Evolutionary conservation across 2,329 filamentous ascomycete genomes (phyloP).

Genomic region (Curvularia lunata): DNA sequence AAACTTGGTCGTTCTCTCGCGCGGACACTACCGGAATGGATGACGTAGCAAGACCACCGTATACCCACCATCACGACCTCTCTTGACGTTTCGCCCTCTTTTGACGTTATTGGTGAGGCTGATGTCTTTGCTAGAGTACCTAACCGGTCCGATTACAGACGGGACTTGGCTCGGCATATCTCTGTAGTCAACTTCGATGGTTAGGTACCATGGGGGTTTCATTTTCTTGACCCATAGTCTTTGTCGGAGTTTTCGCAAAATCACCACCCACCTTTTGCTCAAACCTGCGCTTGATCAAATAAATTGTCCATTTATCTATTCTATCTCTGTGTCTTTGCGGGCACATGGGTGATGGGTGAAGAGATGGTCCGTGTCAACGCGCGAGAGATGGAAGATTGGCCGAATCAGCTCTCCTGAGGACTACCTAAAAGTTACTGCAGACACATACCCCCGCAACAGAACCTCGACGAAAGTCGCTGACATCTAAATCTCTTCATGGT

Average conservation of each 20-base stretch:
- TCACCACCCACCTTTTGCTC: not conserved
- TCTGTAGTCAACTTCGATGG: not conserved
- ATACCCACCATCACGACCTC: not conserved
- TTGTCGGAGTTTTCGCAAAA: not conserved
- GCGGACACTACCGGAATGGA: constrained; percentile 3
- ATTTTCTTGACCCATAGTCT: not conserved
- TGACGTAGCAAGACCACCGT: not conserved
- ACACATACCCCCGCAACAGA: too few species aligned
- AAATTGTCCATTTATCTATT: not conserved
- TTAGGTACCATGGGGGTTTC: not conserved
- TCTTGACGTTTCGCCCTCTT: not conserved
- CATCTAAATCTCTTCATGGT: too few species aligned
- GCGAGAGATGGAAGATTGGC: not conserved
- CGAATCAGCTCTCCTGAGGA: not conserved
- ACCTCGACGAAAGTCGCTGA: too few species aligned
- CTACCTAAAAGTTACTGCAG: too few species aligned
- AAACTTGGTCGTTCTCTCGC: not conserved
- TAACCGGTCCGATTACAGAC: not conserved
- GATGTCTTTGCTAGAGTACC: not conserved
- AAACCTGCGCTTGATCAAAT: not conserved
- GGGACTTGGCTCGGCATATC: not conserved
- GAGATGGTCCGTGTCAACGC: too few species aligned
- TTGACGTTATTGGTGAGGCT: not conserved
- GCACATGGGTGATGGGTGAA: too few species aligned
- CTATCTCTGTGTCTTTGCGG: too few species aligned